These are phyloP conservation scores for Clonostachys byssicola DNA, from an alignment of 2,329 filamentous ascomycete species.

Conservation along the genomic window DNA sequence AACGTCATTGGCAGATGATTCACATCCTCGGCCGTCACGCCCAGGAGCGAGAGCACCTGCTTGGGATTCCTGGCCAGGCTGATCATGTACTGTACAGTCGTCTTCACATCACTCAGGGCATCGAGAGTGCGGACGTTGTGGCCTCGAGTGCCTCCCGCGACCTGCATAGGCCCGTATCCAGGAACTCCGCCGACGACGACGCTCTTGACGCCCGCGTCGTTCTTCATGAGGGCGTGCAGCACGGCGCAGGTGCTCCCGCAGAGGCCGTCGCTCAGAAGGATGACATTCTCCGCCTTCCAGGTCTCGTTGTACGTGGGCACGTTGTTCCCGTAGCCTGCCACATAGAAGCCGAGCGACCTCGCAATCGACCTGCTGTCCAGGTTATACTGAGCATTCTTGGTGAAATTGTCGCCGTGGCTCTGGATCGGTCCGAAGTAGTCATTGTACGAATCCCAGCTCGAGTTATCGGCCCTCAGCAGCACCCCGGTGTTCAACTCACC, in stretches of 20 bases:
- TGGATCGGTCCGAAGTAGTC: background rate
- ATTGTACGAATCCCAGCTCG: background rate
- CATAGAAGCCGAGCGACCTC: constrained; percentile 24
- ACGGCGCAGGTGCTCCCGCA: constrained; percentile 59
- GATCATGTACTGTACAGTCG: too few relatives aligned
- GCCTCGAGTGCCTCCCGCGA: constrained; percentile 54
- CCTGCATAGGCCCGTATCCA: constrained; percentile 44
- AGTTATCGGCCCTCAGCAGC: too few relatives aligned
- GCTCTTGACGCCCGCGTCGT: constrained; percentile 46
- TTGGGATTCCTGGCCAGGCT: too few relatives aligned
- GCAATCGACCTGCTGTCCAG: constrained; percentile 19
- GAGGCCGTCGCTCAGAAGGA: constrained; percentile 46
- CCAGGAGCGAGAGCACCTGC: too few relatives aligned
- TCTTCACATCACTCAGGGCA: too few relatives aligned
- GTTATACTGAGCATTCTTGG: background rate
- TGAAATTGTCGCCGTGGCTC: background rate
- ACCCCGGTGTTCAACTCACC: too few relatives aligned
- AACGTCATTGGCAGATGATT: too few relatives aligned
- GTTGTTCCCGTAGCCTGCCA: constrained; percentile 35
- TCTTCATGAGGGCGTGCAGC: constrained; percentile 50
- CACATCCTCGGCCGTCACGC: too few relatives aligned
- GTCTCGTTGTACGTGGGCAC: background rate
- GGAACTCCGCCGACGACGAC: constrained; percentile 56
- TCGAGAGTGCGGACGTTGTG: constrained; percentile 16
- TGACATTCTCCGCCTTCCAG: constrained; percentile 32